These are phyloP conservation scores for Monosporascus cannonballus DNA, from an alignment of 2,329 filamentous ascomycete species.

Conservation along the genomic window DNA sequence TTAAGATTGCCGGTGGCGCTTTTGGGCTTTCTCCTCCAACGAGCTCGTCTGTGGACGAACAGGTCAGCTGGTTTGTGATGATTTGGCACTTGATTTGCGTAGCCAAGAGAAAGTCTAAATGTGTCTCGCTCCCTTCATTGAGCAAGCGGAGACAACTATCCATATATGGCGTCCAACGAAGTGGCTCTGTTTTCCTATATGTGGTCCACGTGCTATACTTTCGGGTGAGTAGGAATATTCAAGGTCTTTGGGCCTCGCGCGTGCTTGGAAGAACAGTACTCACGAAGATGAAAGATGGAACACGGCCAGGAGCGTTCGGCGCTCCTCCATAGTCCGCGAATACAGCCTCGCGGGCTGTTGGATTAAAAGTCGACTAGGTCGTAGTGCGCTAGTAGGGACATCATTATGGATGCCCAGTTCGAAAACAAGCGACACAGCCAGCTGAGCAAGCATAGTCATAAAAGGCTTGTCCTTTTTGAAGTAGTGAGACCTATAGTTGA, in stretches of 20 bases:
- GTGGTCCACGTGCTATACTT: constrained; percentile 18
- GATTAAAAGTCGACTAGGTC: constrained; percentile 4
- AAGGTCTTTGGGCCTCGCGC: too few species aligned
- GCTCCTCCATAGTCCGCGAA: constrained; percentile 13
- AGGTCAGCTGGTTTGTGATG: constrained; percentile 17
- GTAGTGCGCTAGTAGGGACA: neutral
- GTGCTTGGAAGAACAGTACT: constrained; percentile 2
- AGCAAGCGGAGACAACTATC: constrained; percentile 12
- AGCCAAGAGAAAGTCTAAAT: constrained; percentile 11
- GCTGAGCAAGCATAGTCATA: constrained; percentile 17
- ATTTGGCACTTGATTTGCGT: constrained; percentile 19
- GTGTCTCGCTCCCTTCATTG: constrained; percentile 10
- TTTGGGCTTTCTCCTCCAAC: neutral
- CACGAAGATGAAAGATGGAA: constrained; percentile 23
- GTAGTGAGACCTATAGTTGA: constrained; percentile 10
- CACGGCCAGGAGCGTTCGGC: constrained; percentile 13
- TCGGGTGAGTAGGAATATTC: too few species aligned
- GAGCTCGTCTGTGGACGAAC: constrained; percentile 3
- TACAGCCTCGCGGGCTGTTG: constrained; percentile 1
- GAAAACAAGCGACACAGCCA: constrained; percentile 17
- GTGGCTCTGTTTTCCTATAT: constrained; percentile 16
- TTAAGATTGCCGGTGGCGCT: constrained; percentile 6
- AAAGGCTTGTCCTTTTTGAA: constrained; percentile 17
- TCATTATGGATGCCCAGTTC: constrained; percentile 18
- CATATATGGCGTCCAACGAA: constrained; percentile 16